Conservation (phyloP, 2,329 filamentous ascomycete species). For the Alternaria postmessia region DNA sequence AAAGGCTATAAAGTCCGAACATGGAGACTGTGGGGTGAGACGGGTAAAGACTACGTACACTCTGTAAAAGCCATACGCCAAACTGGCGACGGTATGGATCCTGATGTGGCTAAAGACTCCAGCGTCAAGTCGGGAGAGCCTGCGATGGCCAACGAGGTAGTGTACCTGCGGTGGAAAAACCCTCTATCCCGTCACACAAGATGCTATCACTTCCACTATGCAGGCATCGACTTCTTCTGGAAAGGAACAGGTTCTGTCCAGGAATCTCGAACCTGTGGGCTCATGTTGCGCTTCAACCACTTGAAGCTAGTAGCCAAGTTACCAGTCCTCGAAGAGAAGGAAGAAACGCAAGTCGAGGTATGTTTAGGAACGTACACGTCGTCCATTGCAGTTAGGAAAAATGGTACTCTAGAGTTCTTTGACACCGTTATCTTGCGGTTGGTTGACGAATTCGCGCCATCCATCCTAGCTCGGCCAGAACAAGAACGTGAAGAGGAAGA, state of each 20-base stretch:
- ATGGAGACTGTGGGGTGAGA: constrained; percentile 45
- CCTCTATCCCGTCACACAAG: constrained; percentile 40
- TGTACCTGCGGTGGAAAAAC: constrained; percentile 35
- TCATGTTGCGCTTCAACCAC: constrained; percentile 37
- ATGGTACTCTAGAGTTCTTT: constrained; percentile 38
- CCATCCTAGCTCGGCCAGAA: background rate
- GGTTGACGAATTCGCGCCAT: background rate
- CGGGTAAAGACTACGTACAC: constrained; percentile 39
- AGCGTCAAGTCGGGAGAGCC: background rate
- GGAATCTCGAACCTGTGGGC: constrained; percentile 32
- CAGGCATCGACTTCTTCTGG: constrained; percentile 45
- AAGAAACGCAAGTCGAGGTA: constrained; percentile 19
- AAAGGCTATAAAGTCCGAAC: constrained; percentile 43
- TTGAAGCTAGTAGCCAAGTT: constrained; percentile 40
- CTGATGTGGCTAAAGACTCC: constrained; percentile 16
- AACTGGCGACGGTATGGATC: constrained; percentile 19
- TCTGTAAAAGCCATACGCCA: constrained; percentile 26
- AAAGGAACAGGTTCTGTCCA: constrained; percentile 44
- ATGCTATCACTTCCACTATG: constrained; percentile 38
- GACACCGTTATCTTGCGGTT: constrained; percentile 33
- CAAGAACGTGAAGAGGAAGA: background rate
- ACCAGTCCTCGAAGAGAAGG: background rate
- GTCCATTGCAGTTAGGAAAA: constrained; percentile 38
- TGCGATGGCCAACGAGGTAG: constrained; percentile 30
- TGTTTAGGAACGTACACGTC: constrained; percentile 41